Evolutionary conservation across 805 yeast genomes (phyloP), one percentile per base, ranked within the genome.

Genomic region (Candida multigemmis): DNA sequence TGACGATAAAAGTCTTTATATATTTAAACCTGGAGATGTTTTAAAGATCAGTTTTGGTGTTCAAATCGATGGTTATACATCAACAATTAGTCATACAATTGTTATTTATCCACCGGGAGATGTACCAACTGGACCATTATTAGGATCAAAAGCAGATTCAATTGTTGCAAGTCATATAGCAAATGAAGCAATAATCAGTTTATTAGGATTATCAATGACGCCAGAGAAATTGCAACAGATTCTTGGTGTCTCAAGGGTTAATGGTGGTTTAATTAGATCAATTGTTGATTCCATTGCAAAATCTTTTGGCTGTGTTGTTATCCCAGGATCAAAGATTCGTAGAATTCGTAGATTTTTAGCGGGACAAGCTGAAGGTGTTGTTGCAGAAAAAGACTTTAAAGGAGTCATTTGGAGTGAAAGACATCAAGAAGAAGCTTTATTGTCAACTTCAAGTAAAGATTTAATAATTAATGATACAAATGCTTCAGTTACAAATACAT

Each of bases 41-140:
- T 84, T 84, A 18, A 87, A 89, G 35, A 69, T 91, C 32, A 63
- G 81, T 8, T 65, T 89, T 16, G 98, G 96, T 25, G 87, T 80
- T 33, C 96, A 91, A 38, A 73, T 91, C 40, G 98, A 91, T 54
- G 98, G 98, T 30, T 91, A 87, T 60, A 82, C 96, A 8, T 76
- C 94, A 2, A 73, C 75, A 49, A 75, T 74, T 7, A 74, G 94
- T 16, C 98, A 91, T 54, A 87, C 96, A 2, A 46, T 85, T 36
- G 91, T 86, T 16, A 75, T 86, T 28, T 81, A 74, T 42, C 93
- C 93, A 27, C 74, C 76, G 17, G 77, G 75, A 19, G 48, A 41
- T 7, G 59, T 56, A 29, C 87, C 89, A 25, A 53, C 69, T 12
- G 91, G 85, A 19, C 97, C 98, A 9, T 63, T 82, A 32, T 61